phyloP scores from a whole-genome alignment of 306 rosid genomes.

The Nissolia schottii region DNA sequence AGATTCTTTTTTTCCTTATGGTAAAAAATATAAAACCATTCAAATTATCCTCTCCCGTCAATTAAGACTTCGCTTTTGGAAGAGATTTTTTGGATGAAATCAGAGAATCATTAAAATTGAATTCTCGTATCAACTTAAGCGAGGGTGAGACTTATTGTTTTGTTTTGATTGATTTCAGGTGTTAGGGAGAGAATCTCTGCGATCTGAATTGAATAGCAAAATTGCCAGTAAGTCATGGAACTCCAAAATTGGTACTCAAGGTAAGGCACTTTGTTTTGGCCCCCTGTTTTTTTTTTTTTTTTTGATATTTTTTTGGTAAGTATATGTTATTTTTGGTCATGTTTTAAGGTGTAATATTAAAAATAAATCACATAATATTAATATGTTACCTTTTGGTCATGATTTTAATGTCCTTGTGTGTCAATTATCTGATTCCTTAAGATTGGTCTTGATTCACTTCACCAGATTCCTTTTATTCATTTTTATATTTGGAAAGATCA shows the following conservation, averaged over 20 bases:
- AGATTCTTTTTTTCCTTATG: background rate
- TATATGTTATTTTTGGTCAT: background rate
- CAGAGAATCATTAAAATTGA: no score
- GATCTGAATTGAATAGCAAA: slow-evolving; percentile 33
- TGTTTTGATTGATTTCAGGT: slow-evolving; percentile 47
- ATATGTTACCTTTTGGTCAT: background rate
- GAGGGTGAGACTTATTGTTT: no score
- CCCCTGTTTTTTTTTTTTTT: background rate
- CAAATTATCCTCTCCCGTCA: no score
- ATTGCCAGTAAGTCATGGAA: slow-evolving; percentile 34
- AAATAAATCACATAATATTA: background rate
- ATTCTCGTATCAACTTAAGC: no score
- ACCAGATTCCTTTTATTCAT: background rate
- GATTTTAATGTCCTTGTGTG: background rate
- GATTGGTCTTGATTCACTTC: background rate
- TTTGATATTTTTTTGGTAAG: background rate
- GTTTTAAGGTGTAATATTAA: background rate
- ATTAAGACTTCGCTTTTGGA: no score
- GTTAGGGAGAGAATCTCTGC: slow-evolving; percentile 55
- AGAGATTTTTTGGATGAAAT: no score
- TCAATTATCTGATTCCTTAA: background rate
- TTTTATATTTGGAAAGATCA: background rate
- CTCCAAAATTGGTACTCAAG: slow-evolving; percentile 40
- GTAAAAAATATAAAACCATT: no score
- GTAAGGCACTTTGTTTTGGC: slow-evolving; percentile 28